These are phyloP conservation scores for Drechslera avenae DNA, from an alignment of 2,329 filamentous ascomycete genomes.

Conservation along the genomic window DNA sequence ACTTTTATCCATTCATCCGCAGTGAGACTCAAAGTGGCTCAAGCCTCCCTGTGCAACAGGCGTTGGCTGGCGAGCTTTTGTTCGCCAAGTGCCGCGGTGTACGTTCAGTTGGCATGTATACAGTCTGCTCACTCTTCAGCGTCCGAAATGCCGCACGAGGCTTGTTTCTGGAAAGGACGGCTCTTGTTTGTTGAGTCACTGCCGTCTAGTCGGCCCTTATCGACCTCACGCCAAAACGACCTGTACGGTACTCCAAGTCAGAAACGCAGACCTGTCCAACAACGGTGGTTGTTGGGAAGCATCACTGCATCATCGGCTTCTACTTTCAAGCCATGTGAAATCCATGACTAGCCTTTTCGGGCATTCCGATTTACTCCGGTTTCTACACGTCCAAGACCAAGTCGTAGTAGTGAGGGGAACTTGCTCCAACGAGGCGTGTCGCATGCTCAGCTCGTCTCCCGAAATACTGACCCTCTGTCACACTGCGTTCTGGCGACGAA, in stretches of 20 bases:
- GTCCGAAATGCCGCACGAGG: neutral
- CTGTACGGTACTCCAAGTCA: neutral
- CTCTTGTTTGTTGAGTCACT: neutral
- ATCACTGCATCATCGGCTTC: neutral
- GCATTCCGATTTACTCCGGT: neutral
- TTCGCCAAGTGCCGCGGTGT: neutral
- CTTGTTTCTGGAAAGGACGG: neutral
- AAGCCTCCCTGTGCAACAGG: neutral
- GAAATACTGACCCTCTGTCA: slow-evolving; percentile 1
- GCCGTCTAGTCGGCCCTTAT: neutral
- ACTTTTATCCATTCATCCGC: neutral
- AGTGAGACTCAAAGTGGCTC: neutral
- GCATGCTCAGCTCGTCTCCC: slow-evolving; percentile 5
- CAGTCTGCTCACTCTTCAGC: neutral
- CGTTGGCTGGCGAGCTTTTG: neutral
- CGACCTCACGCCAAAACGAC: neutral
- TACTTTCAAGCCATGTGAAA: neutral
- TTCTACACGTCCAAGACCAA: neutral
- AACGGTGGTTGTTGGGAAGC: neutral
- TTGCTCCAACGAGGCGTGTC: neutral
- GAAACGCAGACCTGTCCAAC: neutral
- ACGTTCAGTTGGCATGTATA: neutral
- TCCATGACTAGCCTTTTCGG: neutral
- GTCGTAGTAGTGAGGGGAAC: neutral
- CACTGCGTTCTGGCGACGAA: slow-evolving; percentile 1